These are phyloP conservation scores for Salix viminalis DNA, from an alignment of 345 rosid genomes.

Conservation along the genomic window DNA sequence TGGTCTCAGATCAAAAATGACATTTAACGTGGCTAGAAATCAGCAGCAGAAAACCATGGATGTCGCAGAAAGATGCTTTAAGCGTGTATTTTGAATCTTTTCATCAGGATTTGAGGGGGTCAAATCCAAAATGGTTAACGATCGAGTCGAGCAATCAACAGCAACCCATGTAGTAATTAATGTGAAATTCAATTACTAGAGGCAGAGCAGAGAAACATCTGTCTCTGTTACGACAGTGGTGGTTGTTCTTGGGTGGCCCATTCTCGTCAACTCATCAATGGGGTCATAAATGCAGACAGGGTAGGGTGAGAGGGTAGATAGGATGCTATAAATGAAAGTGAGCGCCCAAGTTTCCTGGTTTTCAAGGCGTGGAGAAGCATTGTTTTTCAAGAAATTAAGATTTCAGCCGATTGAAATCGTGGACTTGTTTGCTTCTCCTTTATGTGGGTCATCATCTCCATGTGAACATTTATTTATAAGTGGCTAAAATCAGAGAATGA, in stretches of 20 bases:
- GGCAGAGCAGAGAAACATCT: not conserved
- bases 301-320: conserved; percentile 10
- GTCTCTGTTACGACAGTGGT: not conserved
- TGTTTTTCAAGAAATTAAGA: not conserved
- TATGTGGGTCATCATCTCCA: conserved; percentile 26
- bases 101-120: too few relatives aligned
- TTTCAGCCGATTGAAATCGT: not conserved
- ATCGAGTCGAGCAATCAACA: too few relatives aligned
- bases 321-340: conserved; percentile 23
- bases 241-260: not conserved
- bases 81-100: too few relatives aligned
- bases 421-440: not conserved
- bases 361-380: not conserved
- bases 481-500: not conserved
- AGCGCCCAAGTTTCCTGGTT: not conserved
- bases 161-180: too few relatives aligned
- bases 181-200: not conserved
- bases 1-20: too few relatives aligned
- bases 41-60: too few relatives aligned
- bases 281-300: conserved; percentile 23
- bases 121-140: too few relatives aligned
- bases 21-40: too few relatives aligned
- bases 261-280: conserved; percentile 9
- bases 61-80: too few relatives aligned
- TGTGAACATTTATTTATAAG: conserved; percentile 18